Evolutionary conservation across 495 filamentous ascomycete species (phyloP).

Genomic region (Paragyromitra xinjiangensis): DNA sequence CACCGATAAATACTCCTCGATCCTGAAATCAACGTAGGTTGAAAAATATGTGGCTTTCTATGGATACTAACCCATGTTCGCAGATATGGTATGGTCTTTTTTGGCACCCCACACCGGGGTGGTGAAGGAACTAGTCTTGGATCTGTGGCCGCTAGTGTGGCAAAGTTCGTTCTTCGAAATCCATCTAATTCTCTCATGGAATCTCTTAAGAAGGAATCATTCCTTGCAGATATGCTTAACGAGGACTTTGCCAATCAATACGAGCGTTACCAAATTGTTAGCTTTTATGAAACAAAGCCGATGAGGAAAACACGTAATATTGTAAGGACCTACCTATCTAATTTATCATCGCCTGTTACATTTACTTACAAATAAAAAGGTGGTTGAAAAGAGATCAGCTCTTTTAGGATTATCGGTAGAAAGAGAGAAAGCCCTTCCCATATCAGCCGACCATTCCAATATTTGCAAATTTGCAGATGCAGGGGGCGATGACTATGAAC

Average conservation of each 20-base stretch:
- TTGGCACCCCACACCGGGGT: constrained; percentile 12
- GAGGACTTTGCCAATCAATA: constrained; percentile 18
- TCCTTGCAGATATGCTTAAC: constrained; percentile 4
- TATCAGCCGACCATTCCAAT: constrained; percentile 6
- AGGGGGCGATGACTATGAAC: background rate
- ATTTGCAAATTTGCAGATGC: constrained; percentile 20
- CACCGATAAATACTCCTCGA: constrained; percentile 1
- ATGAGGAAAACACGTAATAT: background rate
- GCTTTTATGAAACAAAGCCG: constrained; percentile 9
- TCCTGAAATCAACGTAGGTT: constrained; percentile 13
- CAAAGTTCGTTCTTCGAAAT: background rate
- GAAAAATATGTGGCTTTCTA: background rate
- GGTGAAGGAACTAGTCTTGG: constrained; percentile 6
- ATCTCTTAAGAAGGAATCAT: constrained; percentile 4
- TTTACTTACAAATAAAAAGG: background rate
- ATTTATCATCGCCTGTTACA: background rate
- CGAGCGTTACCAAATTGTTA: background rate
- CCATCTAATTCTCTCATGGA: background rate
- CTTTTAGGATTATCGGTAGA: constrained; percentile 12
- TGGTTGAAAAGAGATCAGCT: background rate
- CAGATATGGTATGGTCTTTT: constrained; percentile 17
- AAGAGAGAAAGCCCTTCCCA: constrained; percentile 1
- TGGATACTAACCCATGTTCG: background rate
- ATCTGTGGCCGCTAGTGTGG: background rate
- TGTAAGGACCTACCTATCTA: background rate